Percentiles rank a stretch among this genome's conserved stretches.
Conservation (phyloP, 768 basidiomycete species). For the Termitomyces sp. region DNA sequence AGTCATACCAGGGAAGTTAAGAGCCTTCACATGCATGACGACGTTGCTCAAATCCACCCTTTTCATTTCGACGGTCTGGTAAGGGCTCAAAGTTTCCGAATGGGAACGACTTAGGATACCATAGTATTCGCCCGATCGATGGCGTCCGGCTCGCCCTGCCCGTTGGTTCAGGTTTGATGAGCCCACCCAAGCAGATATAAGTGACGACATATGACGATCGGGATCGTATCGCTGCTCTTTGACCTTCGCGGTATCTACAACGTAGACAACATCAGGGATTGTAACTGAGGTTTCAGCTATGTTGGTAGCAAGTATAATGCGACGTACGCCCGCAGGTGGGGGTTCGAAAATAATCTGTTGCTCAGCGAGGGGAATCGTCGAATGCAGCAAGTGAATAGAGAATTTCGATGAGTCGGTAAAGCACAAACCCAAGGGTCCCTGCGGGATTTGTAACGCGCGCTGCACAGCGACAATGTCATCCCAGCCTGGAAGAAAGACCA, state of each 20-base stretch:
- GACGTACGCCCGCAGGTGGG: slow-evolving; percentile 67
- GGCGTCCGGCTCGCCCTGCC: slow-evolving; percentile 88
- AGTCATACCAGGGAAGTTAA: slow-evolving; percentile 80
- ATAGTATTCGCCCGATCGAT: slow-evolving; percentile 87
- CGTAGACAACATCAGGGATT: slow-evolving; percentile 92
- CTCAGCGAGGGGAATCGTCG: slow-evolving; percentile 80
- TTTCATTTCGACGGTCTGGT: slow-evolving; percentile 95
- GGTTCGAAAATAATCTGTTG: slow-evolving; percentile 89
- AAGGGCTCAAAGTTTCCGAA: slow-evolving; percentile 56
- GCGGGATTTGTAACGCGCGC: slow-evolving; percentile 46
- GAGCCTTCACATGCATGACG: slow-evolving; percentile 94
- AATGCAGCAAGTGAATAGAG: slow-evolving; percentile 81
- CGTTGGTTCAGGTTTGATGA: slow-evolving; percentile 86
- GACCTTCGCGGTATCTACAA: slow-evolving; percentile 83
- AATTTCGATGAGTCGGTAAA: slow-evolving; percentile 56
- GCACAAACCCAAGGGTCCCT: slow-evolving; percentile 47
- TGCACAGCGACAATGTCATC: slow-evolving; percentile 81
- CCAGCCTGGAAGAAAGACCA: slow-evolving; percentile 92
- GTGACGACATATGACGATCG: slow-evolving; percentile 78
- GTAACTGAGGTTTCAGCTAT: slow-evolving; percentile 95
- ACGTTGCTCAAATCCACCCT: slow-evolving; percentile 84
- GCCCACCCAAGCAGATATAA: slow-evolving; percentile 90
- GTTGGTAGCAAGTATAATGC: slow-evolving; percentile 90
- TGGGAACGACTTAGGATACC: slow-evolving; percentile 69
- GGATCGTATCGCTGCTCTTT: slow-evolving; percentile 92